Percentiles rank a stretch among this genome's conserved stretches.
These are phyloP conservation scores for Pyrenochaeta sp. DNA, from an alignment of 2,329 filamentous ascomycete species.

Conservation along the genomic window DNA sequence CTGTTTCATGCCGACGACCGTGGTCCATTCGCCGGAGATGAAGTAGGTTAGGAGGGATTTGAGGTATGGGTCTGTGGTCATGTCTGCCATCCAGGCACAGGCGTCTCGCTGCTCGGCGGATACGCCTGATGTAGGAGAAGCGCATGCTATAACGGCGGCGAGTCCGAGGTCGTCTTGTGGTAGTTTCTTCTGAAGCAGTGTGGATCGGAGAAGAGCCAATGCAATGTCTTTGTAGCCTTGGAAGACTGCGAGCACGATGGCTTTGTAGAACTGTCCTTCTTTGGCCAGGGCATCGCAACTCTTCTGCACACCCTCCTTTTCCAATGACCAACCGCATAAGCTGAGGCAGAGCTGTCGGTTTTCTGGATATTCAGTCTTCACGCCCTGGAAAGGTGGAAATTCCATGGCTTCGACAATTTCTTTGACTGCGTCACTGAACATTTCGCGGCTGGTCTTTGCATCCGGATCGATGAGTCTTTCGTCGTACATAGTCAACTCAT, in stretches of 20 bases:
- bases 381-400: constrained; percentile 69
- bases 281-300: constrained; percentile 60
- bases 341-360: constrained; percentile 78
- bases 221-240: constrained; percentile 73
- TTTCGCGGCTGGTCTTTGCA: constrained; percentile 62
- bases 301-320: constrained; percentile 58
- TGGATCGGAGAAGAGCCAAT: constrained; percentile 72
- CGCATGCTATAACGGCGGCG: constrained; percentile 56
- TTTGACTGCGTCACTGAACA: constrained; percentile 62
- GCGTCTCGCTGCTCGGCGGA: constrained; percentile 68
- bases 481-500: constrained; percentile 66
- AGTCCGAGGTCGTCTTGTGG: constrained; percentile 55
- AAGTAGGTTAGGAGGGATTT: constrained; percentile 81
- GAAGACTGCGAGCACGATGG: constrained; percentile 78
- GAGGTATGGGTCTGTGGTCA: constrained; percentile 77
- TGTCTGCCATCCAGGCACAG: constrained; percentile 67
- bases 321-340: constrained; percentile 75
- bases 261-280: constrained; percentile 71
- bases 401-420: constrained; percentile 69
- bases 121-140: constrained; percentile 48
- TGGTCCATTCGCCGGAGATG: constrained; percentile 76
- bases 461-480: constrained; percentile 45
- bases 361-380: constrained; percentile 69
- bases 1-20: constrained; percentile 75
- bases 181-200: constrained; percentile 73